Percentiles rank a stretch among this genome's conserved stretches.
These are phyloP conservation scores for Leishmania aethiopica DNA, from an alignment of 208 protist species.

Conservation along the genomic window DNA sequence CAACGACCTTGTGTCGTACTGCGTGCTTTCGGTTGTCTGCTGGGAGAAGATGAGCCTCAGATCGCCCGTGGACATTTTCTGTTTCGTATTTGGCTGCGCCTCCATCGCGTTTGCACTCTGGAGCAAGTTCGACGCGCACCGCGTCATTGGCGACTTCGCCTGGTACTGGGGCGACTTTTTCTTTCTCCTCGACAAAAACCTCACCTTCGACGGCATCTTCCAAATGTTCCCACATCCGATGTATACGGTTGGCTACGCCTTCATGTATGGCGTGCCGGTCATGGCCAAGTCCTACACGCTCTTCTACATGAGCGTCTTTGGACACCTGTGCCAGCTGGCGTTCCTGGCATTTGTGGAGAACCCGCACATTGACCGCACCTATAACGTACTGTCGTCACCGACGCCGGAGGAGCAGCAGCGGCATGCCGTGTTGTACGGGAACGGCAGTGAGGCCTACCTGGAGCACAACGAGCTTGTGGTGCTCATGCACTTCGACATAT, in stretches of 20 bases:
- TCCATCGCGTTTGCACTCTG: constrained; percentile 91
- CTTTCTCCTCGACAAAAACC: constrained; percentile 92
- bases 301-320: constrained; percentile 93
- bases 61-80: constrained; percentile 54
- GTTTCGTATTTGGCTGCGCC: constrained; percentile 63
- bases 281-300: constrained; percentile 92
- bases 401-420: constrained; percentile 42
- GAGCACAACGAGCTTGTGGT: constrained; percentile 68
- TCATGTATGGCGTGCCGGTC: constrained; percentile 93
- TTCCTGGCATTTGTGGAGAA: constrained; percentile 95
- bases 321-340: constrained; percentile 91
- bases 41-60: constrained; percentile 48
- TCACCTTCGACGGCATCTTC: constrained; percentile 96
- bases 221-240: constrained; percentile 96
- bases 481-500: constrained; percentile 80
- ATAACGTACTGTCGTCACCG: constrained; percentile 33
- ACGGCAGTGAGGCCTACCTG: constrained; percentile 49
- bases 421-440: constrained; percentile 53
- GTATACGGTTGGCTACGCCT: constrained; percentile 95
- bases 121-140: constrained; percentile 95
- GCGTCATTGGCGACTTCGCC: constrained; percentile 95
- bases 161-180: constrained; percentile 98
- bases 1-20: constrained; percentile 90
- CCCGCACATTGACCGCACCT: constrained; percentile 90
- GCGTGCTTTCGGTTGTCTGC: constrained; percentile 72